These are phyloP conservation scores for Medicago arabica DNA, from an alignment of 306 rosid species.

Conservation along the genomic window DNA sequence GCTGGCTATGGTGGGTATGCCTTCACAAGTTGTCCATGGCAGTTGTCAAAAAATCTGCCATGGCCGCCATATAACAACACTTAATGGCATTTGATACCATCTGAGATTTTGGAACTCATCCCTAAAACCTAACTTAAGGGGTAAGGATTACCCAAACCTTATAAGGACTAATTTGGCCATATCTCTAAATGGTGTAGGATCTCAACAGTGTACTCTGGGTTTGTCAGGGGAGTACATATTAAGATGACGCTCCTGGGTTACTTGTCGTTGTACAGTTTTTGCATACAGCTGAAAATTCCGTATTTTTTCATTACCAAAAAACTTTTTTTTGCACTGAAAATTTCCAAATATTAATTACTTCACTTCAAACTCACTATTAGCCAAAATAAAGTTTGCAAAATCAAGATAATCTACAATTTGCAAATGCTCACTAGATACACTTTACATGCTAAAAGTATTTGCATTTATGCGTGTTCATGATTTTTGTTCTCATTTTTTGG, in stretches of 20 bases:
- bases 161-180: background rate
- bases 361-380: background rate
- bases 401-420: background rate
- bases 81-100: background rate
- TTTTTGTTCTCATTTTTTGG: conserved; percentile 32
- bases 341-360: background rate
- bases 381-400: conserved; percentile 3
- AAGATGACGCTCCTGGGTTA: background rate
- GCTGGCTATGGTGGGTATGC: background rate
- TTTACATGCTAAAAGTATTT: conserved; percentile 19
- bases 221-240: conserved; percentile 1
- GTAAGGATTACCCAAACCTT: conserved; percentile 5
- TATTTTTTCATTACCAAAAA: background rate
- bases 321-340: background rate
- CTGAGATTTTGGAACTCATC: background rate
- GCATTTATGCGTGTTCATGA: conserved; percentile 20
- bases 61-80: background rate
- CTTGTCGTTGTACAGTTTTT: background rate
- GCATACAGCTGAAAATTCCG: background rate
- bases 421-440: conserved; percentile 3
- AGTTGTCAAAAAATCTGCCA: background rate
- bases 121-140: background rate
- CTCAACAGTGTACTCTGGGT: background rate
- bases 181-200: conserved; percentile 4
- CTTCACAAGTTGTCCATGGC: background rate